Base-by-base conservation (phyloP, 2,329 filamentous ascomycete species). In the Ploettnerulaceae sp. region DNA sequence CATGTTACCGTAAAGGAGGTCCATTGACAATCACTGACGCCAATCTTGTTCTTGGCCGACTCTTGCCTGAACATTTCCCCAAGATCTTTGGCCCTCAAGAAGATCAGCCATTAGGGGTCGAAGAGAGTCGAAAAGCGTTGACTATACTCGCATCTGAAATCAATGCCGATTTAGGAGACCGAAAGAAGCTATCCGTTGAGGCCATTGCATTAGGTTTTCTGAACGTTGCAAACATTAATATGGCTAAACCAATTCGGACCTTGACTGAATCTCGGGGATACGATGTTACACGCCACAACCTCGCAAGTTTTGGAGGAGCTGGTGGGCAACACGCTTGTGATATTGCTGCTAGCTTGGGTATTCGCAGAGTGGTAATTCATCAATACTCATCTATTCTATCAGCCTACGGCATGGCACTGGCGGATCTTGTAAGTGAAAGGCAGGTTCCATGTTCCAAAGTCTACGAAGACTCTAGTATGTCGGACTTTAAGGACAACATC, bases 71-170 rank as follows among this genome's bases (percentile, higher is more conserved):
- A 52, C 95, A 93, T 71, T 96, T 96, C 61, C 90, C 90, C 0
- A 91, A 90, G 64, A 96, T 97, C 49, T 96, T 97, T 58, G 91
- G 91, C 35, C 84, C 88, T 64, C 84, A 90, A 34, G 90, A 96
- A 63, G 75, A 95, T 47, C 79, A 93, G 64, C 82, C 82, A 0
- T 68, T 96, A 1, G 89, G 95, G 61, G 71, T 78, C 1, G 76
- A 84, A 47, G 85, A 86, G 1, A 95, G 87, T 58, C 77, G 81
- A 63, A 81, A 77, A 57, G 75, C 87, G 1, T 86, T 96, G 51
- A 75, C 84, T 53, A 81, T 89, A 56, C 71, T 96, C 7, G 80
- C 89, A 0, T 75, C 84, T 29, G 75, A 88, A 58, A 85, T 96
- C 60, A 93, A 94, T 57, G 70, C n/a, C n/a, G n/a, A n/a, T n/a